phyloP scores from a whole-genome alignment of 2,329 filamentous ascomycete species.

The Hypoxylon sp. region DNA sequence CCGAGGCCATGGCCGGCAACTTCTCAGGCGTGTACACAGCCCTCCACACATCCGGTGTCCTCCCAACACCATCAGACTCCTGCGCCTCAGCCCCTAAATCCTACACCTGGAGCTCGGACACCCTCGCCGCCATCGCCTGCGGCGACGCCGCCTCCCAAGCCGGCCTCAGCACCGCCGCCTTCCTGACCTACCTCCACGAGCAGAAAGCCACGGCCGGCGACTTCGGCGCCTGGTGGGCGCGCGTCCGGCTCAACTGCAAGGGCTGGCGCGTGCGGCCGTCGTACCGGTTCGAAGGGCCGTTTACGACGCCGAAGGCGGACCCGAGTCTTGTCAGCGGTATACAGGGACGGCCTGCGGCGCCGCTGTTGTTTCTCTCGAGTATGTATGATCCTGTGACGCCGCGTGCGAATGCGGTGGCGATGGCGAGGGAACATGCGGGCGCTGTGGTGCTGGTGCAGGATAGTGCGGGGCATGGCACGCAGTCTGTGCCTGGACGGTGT shows the following conservation, averaged over 20 bases:
- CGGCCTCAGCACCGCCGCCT: constrained; percentile 38
- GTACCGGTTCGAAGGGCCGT: constrained; percentile 57
- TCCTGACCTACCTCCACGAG: constrained; percentile 50
- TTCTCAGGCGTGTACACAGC: constrained; percentile 34
- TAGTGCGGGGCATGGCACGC: constrained; percentile 42
- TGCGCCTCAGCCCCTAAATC: constrained; percentile 12
- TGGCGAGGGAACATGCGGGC: constrained; percentile 40
- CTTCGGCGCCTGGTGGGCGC: constrained; percentile 54
- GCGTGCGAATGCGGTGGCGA: constrained; percentile 53
- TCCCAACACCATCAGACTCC: too few species aligned
- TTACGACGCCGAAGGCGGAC: constrained; percentile 29
- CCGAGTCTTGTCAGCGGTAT: constrained; percentile 43
- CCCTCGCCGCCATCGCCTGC: constrained; percentile 47
- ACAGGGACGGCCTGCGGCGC: constrained; percentile 55
- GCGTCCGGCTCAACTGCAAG: constrained; percentile 57
- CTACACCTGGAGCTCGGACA: constrained; percentile 33
- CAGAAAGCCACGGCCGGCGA: constrained; percentile 50
- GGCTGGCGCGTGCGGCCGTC: constrained; percentile 56
- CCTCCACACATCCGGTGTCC: constrained; percentile 11
- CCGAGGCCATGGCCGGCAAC: constrained; percentile 50
- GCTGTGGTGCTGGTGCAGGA: constrained; percentile 41
- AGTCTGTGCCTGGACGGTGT: constrained; percentile 30
- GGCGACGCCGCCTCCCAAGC: constrained; percentile 53
- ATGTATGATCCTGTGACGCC: constrained; percentile 63
- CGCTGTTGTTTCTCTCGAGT: constrained; percentile 60